Base-by-base conservation (phyloP, 495 filamentous ascomycete genomes). In the Talaromyces thailandensis region DNA sequence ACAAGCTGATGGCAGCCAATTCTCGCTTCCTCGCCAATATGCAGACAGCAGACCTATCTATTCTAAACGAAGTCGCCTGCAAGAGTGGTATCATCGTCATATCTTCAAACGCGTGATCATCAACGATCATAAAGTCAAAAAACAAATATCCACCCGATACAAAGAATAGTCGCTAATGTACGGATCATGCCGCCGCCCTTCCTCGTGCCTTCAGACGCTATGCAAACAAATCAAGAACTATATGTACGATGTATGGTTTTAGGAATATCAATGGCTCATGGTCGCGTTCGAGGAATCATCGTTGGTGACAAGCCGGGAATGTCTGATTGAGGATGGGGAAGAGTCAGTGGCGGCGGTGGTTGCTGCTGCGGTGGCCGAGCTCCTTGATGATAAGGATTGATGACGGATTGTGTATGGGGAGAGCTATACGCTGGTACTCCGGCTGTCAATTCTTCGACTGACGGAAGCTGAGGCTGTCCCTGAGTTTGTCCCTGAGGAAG, bases 371-470 rank as follows among this genome's bases (percentile, higher is more conserved):
- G 61, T 14, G 71, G 70, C 63, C 74, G 70, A 63, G 66, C 69
- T 21, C 69, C 23, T 26, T 55, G 51, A 28, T 55, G 71, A 69
- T 80, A 79, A 24, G 68, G 67, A 55, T 79, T 75, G 62, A 76
- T 70, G 55, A 73, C 70, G 12, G 72, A 67, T n/a, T 68, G 66
- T 32, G 71, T 70, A 21, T 74, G 75, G 31, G 68, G 69, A 24
- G 76, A 71, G n/a, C 74, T 73, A 56, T 73, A 79, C 37, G 77
- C 77, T 64, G 71, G 79, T n/a, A 73, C 75, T 23, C 79, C 79
- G 48, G 70, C 76, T n/a, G 73, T 80, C 61, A 76, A 68, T 63
- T 74, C 75, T 69, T 76, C 79, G 56, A 75, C 77, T 23, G 72
- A 79, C 16, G 74, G 77, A 45, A 80, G 69, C 57, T 79, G 76